Base-by-base conservation (phyloP, 1,139 yeast genomes). In the Blastobotrys aristatus region DNA sequence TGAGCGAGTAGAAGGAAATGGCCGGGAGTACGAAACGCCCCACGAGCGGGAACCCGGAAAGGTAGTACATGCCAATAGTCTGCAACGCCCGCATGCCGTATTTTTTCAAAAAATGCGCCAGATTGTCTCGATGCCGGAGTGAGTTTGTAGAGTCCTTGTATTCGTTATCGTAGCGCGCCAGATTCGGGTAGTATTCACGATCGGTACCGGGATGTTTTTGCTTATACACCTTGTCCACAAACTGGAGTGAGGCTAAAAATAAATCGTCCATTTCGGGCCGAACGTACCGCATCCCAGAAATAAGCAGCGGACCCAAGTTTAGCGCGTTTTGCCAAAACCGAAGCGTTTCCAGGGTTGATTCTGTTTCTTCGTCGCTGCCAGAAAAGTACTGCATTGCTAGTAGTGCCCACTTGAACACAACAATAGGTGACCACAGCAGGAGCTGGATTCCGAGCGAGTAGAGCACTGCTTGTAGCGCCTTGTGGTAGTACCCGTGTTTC, bases 11-110 rank as follows among this genome's bases (percentile, higher is more conserved):
- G 54, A 77, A 76, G 1, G 80, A 67, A 6, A 70, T 61, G 0
- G 68, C 54, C 1, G 79, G 74, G 20, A 76, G 58, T 1, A 73
- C 64, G 7, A 74, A 48, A 2, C 67, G 57, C 2, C 82, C 80
- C 20, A 74, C 49, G 34, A 61, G 59, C 4, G 74, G 80, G 43
- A 62, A 57, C 33, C 58, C 62, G 6, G 71, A 63, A 7, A 64
- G 47, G 10, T 57, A 53, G 52, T 60, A 66, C 11, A 66, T 47
- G 8, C 52, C 55, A 21, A 68, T 48, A 6, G 66, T 57, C 2
- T 57, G 18, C 1, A 51, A 53, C 5, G 66, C 52, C 17, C 65
- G 59, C 11, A 53, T 56, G 3, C 57, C 44, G 44, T 67, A 65
- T 40, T 65, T 49, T 35, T 41, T 42, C 26, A 58, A 27, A 44